phyloP scores from a whole-genome alignment of 2,329 filamentous ascomycete genomes.

The Ceratocystis papillata region DNA sequence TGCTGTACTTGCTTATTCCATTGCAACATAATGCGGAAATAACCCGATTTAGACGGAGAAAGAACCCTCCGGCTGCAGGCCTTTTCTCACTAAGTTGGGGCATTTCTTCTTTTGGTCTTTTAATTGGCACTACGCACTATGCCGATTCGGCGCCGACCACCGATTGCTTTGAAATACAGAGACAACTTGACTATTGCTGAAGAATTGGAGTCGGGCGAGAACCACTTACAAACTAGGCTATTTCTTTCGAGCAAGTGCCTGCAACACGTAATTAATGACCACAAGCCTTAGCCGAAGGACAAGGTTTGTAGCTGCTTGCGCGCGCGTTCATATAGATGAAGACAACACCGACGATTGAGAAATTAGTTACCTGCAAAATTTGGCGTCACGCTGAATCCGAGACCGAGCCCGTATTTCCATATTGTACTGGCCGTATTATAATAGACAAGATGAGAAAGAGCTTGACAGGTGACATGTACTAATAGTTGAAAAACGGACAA shows the following conservation, averaged over 20 bases:
- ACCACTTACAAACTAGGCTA: constrained; percentile 7
- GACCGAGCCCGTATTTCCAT: neutral
- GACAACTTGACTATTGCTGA: neutral
- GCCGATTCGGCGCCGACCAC: constrained; percentile 8
- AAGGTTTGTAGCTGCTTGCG: neutral
- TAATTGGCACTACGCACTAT: neutral
- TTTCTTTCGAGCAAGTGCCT: neutral
- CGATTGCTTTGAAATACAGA: constrained; percentile 13
- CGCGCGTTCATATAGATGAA: neutral
- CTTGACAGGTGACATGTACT: neutral
- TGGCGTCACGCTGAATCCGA: neutral
- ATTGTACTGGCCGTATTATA: neutral
- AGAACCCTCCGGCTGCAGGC: neutral
- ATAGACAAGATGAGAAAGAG: neutral
- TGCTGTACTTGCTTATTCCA: too few species aligned
- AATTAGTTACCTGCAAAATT: too few species aligned
- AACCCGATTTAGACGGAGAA: neutral
- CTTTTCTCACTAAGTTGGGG: neutral
- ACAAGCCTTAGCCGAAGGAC: neutral
- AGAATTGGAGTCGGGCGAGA: neutral
- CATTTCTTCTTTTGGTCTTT: neutral
- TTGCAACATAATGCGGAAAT: too few species aligned
- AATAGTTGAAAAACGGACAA: neutral
- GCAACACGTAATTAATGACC: neutral
- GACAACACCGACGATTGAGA: neutral